These are phyloP conservation scores for Mycena epipterygia DNA, from an alignment of 768 basidiomycete genomes.

Conservation along the genomic window DNA sequence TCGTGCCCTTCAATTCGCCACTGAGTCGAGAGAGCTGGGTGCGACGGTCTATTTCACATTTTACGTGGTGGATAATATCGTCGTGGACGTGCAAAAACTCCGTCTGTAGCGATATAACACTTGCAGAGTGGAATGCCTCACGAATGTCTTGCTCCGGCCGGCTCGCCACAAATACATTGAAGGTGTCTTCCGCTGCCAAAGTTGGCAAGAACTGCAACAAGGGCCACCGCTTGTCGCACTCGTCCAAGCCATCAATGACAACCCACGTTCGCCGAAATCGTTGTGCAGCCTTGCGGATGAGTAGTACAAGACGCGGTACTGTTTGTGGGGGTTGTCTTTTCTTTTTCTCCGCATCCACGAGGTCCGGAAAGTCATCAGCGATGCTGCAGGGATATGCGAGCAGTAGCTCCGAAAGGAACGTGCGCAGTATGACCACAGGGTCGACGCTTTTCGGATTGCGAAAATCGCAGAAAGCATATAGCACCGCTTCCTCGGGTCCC, in stretches of 20 bases:
- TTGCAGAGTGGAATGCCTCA: neutral
- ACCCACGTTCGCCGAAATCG: neutral
- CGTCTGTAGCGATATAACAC: neutral
- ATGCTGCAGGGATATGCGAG: neutral
- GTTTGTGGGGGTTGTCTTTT: neutral
- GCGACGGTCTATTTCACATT: neutral
- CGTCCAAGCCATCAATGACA: slow-evolving; percentile 6
- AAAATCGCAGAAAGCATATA: slow-evolving; percentile 19
- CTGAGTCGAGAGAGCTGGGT: neutral
- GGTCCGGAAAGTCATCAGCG: neutral
- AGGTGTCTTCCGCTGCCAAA: neutral
- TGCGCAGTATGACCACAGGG: neutral
- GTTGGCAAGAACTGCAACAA: neutral
- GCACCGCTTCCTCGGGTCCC: neutral
- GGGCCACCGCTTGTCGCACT: neutral
- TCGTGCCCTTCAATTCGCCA: neutral
- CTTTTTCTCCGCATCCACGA: neutral
- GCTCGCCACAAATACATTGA: slow-evolving; percentile 1
- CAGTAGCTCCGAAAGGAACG: neutral
- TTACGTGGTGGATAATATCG: neutral
- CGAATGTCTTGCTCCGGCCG: neutral
- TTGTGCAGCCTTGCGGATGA: neutral
- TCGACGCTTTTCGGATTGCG: neutral
- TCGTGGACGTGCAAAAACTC: neutral
- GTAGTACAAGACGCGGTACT: neutral